Conservation (phyloP, 1,284 basidiomycete species). For the Moesziomyces antarcticus region DNA sequence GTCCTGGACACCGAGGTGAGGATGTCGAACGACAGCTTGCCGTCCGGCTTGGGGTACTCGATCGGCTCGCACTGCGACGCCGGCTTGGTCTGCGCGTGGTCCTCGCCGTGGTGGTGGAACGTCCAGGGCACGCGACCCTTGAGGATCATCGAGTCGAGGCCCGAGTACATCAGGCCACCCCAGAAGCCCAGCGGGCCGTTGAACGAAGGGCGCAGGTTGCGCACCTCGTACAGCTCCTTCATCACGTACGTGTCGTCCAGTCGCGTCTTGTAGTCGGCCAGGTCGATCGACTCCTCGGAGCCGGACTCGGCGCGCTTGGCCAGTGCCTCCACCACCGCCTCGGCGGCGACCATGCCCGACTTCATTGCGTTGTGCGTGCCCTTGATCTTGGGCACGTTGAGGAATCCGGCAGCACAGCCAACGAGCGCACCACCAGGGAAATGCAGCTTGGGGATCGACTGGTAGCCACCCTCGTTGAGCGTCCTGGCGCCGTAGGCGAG, state of each 20-base stretch:
- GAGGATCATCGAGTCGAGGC: conserved; percentile 85
- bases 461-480: conserved; percentile 93
- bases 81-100: conserved; percentile 72
- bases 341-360: conserved; percentile 95
- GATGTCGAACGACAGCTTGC: conserved; percentile 92
- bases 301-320: conserved; percentile 65
- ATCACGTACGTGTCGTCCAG: conserved; percentile 87
- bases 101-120: conserved; percentile 77
- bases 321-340: conserved; percentile 81
- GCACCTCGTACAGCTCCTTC: conserved; percentile 87
- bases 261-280: conserved; percentile 80
- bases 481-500: conserved; percentile 91
- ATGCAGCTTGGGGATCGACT: conserved; percentile 88
- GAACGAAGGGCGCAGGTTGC: conserved; percentile 93
- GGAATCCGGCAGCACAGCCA: conserved; percentile 92
- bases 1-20: conserved; percentile 90
- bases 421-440: conserved; percentile 97
- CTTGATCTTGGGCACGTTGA: conserved; percentile 98
- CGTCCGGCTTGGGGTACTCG: conserved; percentile 87
- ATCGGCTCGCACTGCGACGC: conserved; percentile 78
- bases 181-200: conserved; percentile 83
- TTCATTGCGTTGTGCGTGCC: conserved; percentile 99
- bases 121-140: conserved; percentile 93
- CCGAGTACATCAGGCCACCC: conserved; percentile 91
- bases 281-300: conserved; percentile 72